Base-by-base conservation (phyloP, 1,284 basidiomycete species). In the Rhodotorula sp. region DNA sequence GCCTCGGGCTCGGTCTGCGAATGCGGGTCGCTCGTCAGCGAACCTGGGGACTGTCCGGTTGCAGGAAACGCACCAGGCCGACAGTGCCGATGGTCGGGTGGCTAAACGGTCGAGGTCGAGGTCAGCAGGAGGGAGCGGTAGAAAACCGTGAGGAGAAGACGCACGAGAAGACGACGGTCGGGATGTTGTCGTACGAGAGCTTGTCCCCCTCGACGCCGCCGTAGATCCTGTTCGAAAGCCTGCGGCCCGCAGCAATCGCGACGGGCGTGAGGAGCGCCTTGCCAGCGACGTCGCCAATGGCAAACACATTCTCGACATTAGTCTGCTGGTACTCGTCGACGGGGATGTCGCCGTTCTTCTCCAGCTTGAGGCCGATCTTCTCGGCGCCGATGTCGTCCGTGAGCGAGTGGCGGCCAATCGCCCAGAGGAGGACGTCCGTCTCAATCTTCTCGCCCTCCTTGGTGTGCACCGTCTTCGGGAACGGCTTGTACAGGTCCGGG, bases 181-280 rank as follows among this genome's bases (percentile, higher is more conserved):
- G 91, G 75, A 99, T 94, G 81, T 97, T 88, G 57, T 90, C 87
- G 81, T 99, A 99, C 80, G 86, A 86, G 53, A 78, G 71, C 50
- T 77, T 73, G 84, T 91, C 92, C 85, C 87, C 94, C 82, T 91
- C 85, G 66, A 88, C 86, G 0, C 88, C 88, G 19, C 96, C 97
- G 80, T 93, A 99, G 64, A 99, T 83, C 63, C 97, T 85, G 84
- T 98, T 99, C 62, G 89, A 87, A 53, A 98, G 84, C 72, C 93
- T 85, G 69, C 96, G 85, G 36, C 94, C 96, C 10, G 97, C 97
- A 61, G 96, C 96, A 73, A 99, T 97, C 34, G 96, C 97, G 12
- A 99, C 97, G n/a, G 97, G 96, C 1, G 96, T 99, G 72, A 99
- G 85, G 39, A 95, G 84, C 36, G 88, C 92, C 83, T 96, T 95